Conservation (phyloP, 2,329 filamentous ascomycete genomes). For the Scedosporium dehoogii region DNA sequence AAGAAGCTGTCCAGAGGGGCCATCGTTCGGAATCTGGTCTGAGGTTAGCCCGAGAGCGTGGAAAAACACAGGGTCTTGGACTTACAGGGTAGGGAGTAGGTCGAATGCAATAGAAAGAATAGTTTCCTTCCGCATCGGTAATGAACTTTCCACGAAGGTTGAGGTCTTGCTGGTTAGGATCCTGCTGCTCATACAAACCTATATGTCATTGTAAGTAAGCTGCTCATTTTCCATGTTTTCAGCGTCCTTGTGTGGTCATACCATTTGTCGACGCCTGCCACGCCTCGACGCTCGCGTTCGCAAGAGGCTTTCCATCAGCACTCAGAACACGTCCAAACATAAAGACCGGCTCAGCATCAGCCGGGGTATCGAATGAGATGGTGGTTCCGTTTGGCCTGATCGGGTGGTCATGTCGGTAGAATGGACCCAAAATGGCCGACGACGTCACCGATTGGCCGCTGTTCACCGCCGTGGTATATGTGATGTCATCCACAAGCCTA, state of each 20-base stretch:
- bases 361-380: slow-evolving; percentile 45
- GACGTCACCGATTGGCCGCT: slow-evolving; percentile 46
- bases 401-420: slow-evolving; percentile 68
- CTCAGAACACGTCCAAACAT: slow-evolving; percentile 53
- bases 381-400: slow-evolving; percentile 55
- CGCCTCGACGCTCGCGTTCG: slow-evolving; percentile 59
- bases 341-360: slow-evolving; percentile 31
- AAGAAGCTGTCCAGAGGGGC: slow-evolving; percentile 43
- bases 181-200: slow-evolving; percentile 59
- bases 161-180: slow-evolving; percentile 57
- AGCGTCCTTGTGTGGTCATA: too few species aligned
- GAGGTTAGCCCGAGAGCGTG: too few species aligned
- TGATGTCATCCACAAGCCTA: slow-evolving; percentile 69
- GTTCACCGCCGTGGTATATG: slow-evolving; percentile 47
- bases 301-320: slow-evolving; percentile 40
- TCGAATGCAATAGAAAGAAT: slow-evolving; percentile 50
- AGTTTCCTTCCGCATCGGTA: slow-evolving; percentile 56
- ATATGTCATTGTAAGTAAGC: too few species aligned
- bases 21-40: slow-evolving; percentile 27
- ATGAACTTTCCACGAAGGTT: slow-evolving; percentile 66
- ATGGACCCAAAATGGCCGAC: slow-evolving; percentile 74
- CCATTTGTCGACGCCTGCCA: slow-evolving; percentile 71
- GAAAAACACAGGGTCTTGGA: too few species aligned
- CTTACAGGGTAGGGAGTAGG: slow-evolving; percentile 42
- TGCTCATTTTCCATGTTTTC: too few species aligned